Conservation (phyloP, 306 rosid species). For the Rosa lucieae region DNA sequence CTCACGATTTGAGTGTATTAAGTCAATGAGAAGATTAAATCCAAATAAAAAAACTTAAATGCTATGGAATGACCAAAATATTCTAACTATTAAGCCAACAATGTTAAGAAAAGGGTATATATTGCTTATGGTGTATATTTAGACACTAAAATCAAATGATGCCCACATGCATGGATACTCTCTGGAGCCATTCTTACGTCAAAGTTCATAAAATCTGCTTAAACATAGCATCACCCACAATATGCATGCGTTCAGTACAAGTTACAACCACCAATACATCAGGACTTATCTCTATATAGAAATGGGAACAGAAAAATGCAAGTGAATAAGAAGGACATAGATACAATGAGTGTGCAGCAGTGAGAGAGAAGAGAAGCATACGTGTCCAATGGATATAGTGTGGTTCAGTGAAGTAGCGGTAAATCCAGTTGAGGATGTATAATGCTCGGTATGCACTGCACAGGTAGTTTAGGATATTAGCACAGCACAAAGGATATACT, state of each 20-base stretch:
- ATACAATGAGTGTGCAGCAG: background rate
- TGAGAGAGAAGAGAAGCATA: constrained; percentile 38
- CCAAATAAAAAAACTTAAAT: too few species aligned
- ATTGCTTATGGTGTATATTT: background rate
- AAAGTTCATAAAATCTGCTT: background rate
- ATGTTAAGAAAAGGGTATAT: background rate
- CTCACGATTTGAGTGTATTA: background rate
- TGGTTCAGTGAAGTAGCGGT: constrained; percentile 89
- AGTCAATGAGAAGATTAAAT: background rate
- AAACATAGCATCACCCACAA: background rate
- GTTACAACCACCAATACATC: background rate
- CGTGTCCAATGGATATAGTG: constrained; percentile 81
- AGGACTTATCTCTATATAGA: background rate
- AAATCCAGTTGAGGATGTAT: constrained; percentile 87
- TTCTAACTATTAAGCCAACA: background rate
- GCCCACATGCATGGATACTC: background rate
- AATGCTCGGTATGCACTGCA: constrained; percentile 85
- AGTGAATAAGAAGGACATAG: background rate
- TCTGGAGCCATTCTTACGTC: background rate
- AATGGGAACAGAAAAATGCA: background rate
- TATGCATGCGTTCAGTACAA: background rate
- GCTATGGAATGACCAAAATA: background rate
- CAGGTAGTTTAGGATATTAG: constrained; percentile 9
- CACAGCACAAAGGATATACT: background rate
- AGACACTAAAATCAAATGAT: background rate